Evolutionary conservation across 75 land plant species (phyloP).

Genomic region (Gnetum montanum): DNA sequence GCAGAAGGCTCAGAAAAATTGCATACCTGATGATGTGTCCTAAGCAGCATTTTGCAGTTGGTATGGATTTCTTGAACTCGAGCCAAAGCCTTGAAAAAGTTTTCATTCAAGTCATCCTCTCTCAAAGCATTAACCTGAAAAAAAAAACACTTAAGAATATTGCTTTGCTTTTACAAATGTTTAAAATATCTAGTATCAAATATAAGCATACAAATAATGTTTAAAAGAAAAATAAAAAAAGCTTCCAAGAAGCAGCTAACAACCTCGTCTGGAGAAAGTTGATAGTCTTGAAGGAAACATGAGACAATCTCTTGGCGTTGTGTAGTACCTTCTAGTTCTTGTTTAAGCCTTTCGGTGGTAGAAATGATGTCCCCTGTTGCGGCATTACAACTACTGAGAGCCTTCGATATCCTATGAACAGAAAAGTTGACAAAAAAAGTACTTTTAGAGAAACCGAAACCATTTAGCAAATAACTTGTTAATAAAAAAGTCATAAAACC

Average conservation of each 20-base stretch:
- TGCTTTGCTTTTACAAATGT: no score
- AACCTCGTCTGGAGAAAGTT: conserved; percentile 90
- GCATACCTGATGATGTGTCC: conserved; percentile 92
- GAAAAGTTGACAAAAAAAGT: background rate
- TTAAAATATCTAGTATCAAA: no score
- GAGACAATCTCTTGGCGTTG: conserved; percentile 88
- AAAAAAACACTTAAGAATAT: background rate
- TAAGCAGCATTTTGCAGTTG: conserved; percentile 84
- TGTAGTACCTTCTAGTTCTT: conserved; percentile 77
- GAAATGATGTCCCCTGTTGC: conserved; percentile 84
- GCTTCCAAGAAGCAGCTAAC: background rate
- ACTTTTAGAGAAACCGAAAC: background rate
- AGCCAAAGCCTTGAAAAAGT: conserved; percentile 86
- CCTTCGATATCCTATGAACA: conserved; percentile 70
- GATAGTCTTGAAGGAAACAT: conserved; percentile 89
- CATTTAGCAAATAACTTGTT: no score
- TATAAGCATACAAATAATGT: background rate
- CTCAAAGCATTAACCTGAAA: conserved; percentile 72
- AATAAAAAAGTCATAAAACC: no score
- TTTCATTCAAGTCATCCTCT: conserved; percentile 84
- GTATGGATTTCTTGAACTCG: conserved; percentile 98
- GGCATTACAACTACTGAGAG: conserved; percentile 64
- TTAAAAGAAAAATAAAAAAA: background rate
- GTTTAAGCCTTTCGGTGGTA: conserved; percentile 86
- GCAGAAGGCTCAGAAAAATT: no score